These are phyloP conservation scores for Begonia loranthoides DNA, from an alignment of 306 rosid genomes.

Conservation along the genomic window DNA sequence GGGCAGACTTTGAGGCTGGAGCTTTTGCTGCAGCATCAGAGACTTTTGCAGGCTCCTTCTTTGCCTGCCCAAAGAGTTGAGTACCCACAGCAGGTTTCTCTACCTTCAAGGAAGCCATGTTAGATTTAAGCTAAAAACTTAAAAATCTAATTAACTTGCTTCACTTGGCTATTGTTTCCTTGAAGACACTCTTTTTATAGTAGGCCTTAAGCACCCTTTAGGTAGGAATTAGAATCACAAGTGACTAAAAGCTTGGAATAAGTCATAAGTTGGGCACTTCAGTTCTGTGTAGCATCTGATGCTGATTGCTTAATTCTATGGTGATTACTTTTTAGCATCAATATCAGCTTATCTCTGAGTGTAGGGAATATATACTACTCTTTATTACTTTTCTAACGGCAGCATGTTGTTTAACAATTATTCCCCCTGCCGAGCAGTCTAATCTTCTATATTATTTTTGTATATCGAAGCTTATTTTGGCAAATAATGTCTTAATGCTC, in stretches of 20 bases:
- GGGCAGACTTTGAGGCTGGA: constrained; percentile 32
- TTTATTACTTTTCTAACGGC: no score
- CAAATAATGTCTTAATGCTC: no score
- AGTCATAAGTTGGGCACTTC: background rate
- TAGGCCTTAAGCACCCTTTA: background rate
- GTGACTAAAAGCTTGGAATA: background rate
- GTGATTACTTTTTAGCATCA: no score
- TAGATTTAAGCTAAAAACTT: background rate
- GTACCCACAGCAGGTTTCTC: constrained; percentile 25
- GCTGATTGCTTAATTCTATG: no score
- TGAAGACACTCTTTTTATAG: background rate
- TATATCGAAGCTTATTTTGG: no score
- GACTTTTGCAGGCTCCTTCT: constrained; percentile 27
- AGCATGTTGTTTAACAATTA: no score
- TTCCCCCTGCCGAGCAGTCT: no score
- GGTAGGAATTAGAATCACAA: background rate
- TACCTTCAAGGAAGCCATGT: constrained; percentile 33
- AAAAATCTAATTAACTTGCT: background rate
- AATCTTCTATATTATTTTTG: no score
- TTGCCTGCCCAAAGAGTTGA: constrained; percentile 30
- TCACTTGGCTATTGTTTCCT: background rate
- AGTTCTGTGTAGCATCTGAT: no score
- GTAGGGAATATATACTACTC: no score
- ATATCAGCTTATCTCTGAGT: no score
- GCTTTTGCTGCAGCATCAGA: constrained; percentile 17